Evolutionary conservation across 2,329 filamentous ascomycete species (phyloP).

Genomic region (Dichotomopilus funicola): DNA sequence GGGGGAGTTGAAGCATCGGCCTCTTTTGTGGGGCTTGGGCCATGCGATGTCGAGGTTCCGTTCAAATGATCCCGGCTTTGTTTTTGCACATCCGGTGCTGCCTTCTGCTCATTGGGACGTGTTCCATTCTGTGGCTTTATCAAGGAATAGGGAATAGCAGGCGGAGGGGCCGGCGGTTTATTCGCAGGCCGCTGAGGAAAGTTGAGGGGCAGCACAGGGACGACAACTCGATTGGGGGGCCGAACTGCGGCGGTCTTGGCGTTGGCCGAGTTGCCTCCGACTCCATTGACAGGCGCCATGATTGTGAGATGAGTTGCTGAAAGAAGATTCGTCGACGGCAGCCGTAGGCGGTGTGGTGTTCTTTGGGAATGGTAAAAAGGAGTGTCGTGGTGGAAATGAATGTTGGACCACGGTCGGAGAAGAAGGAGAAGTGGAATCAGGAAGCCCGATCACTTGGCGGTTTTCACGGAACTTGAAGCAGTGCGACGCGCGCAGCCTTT

Average conservation of each 20-base stretch:
- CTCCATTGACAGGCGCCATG: slow-evolving; percentile 24
- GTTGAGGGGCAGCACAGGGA: slow-evolving; percentile 25
- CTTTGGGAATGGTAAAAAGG: neutral
- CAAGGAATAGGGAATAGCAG: slow-evolving; percentile 5
- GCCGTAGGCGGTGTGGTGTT: no score
- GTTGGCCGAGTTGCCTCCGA: slow-evolving; percentile 18
- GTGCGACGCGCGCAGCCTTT: slow-evolving; percentile 18
- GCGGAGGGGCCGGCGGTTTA: slow-evolving; percentile 10
- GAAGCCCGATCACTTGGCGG: slow-evolving; percentile 18
- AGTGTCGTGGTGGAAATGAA: neutral
- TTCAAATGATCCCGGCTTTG: slow-evolving; percentile 1
- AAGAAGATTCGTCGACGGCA: neutral
- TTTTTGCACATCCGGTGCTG: neutral
- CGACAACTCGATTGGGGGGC: slow-evolving; percentile 9
- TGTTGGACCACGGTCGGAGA: neutral
- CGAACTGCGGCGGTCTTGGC: slow-evolving; percentile 14
- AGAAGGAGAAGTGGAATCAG: slow-evolving; percentile 6
- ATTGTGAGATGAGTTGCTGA: neutral
- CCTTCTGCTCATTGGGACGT: slow-evolving; percentile 3
- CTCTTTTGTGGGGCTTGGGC: slow-evolving; percentile 1
- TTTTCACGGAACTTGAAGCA: slow-evolving; percentile 8
- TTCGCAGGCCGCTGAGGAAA: slow-evolving; percentile 20
- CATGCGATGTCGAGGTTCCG: neutral
- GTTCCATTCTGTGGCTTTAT: slow-evolving; percentile 5
- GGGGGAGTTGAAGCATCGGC: slow-evolving; percentile 1